Conservation (phyloP, 768 basidiomycete species). For the Amyloporia xantha region DNA sequence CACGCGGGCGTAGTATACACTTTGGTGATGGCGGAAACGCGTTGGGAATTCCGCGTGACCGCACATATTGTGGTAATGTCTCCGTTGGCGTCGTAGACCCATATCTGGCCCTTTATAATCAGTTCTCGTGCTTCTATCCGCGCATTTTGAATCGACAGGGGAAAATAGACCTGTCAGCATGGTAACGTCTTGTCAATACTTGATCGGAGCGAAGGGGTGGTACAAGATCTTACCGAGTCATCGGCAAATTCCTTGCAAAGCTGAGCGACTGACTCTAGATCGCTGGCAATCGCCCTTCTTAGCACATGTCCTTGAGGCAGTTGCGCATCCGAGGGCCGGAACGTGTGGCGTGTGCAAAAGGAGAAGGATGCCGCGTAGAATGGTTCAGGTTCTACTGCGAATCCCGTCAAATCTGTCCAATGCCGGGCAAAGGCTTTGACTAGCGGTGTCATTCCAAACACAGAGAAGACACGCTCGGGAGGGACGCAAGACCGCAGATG, state of each 20-base stretch:
- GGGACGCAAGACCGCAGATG: slow-evolving; percentile 33
- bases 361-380: slow-evolving; percentile 46
- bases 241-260: slow-evolving; percentile 48
- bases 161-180: slow-evolving; percentile 37
- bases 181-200: background rate
- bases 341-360: slow-evolving; percentile 34
- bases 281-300: slow-evolving; percentile 32
- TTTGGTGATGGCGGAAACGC: slow-evolving; percentile 50
- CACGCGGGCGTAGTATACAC: slow-evolving; percentile 44
- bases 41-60: slow-evolving; percentile 44
- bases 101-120: slow-evolving; percentile 42
- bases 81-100: slow-evolving; percentile 41
- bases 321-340: slow-evolving; percentile 21
- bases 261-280: slow-evolving; percentile 33
- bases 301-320: slow-evolving; percentile 31
- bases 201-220: background rate
- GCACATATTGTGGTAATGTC: slow-evolving; percentile 46
- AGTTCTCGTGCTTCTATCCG: slow-evolving; percentile 40
- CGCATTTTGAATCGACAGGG: slow-evolving; percentile 33
- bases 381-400: slow-evolving; percentile 32
- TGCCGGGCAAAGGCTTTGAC: slow-evolving; percentile 35
- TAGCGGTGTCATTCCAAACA: slow-evolving; percentile 39
- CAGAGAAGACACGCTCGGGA: slow-evolving; percentile 41
- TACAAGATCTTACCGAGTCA: slow-evolving; percentile 36
- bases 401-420: slow-evolving; percentile 39